Evolutionary conservation across 495 filamentous ascomycete species (phyloP), one percentile per base, ranked within the genome.

Genomic region (Neurospora discreta): DNA sequence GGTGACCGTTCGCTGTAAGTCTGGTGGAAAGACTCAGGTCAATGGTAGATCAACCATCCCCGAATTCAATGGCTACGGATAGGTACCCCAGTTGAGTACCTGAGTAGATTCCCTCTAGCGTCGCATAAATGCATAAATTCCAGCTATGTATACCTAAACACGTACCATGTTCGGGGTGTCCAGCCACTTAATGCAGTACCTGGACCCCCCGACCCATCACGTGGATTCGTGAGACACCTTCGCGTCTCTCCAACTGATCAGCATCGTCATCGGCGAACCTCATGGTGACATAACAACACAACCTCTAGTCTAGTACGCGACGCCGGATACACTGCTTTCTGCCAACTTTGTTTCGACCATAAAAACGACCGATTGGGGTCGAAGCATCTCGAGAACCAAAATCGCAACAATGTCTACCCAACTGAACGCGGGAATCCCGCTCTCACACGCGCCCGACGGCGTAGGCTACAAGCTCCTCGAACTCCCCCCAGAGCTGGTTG

Each of bases 401-500:
- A 13, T 60, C 43, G 1, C 69, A 16, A 8, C 58, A 65, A 91
- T 91, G 89, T 85, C 88, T 13, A 88, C 87, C 36, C 89, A 90
- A 81, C 76, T 82, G 5, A 82, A 87, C n/a, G 77, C 75, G 11
- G 87, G 86, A 58, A 89, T 93, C 73, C 83, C 87, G 2, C 88
- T 95, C 71, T 85, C 84, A n/a, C 84, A 93, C 74, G 82, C 84
- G 40, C 84, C 86, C 15, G 69, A 73, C 41, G 86, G 88, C 73
- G 82, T 88, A 70, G 86, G 87, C 6, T 91, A 93, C 78, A 88
- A 90, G 39, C 83, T 97, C 13, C 82, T 97, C n/a, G 94, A 97
- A 78, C 87, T 98, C 1, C 89, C 93, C 4, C 84, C 90, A 9
- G 90, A 93, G 30, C 80, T 97, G 10, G 84, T 93, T 11, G 84